phyloP scores from a whole-genome alignment of 495 filamentous ascomycete species.

The Xylaria palmicola region DNA sequence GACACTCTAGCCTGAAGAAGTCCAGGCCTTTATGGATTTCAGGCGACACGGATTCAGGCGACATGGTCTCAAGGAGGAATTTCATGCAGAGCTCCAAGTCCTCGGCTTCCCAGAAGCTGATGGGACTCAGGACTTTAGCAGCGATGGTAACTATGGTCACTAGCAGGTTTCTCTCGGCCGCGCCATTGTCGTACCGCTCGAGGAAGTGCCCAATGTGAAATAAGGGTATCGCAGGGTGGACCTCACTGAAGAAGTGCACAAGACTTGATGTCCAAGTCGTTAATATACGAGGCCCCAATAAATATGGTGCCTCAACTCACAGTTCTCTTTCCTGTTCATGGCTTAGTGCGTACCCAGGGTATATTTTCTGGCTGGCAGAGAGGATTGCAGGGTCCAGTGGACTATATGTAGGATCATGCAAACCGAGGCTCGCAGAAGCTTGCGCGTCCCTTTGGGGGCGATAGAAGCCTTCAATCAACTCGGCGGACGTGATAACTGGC shows the following conservation, averaged over 20 bases:
- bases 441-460: neutral
- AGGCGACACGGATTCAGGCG: neutral
- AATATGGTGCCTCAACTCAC: slow-evolving; percentile 9
- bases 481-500: neutral
- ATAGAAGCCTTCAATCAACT: neutral
- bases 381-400: neutral
- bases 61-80: slow-evolving; percentile 17
- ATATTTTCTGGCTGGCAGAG: neutral
- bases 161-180: slow-evolving; percentile 21
- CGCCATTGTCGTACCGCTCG: slow-evolving; percentile 18
- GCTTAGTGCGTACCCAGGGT: slow-evolving; percentile 20
- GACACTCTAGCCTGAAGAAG: slow-evolving; percentile 33
- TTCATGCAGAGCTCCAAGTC: slow-evolving; percentile 22
- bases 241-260: slow-evolving; percentile 24
- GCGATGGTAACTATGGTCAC: slow-evolving; percentile 26
- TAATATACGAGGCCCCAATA: neutral
- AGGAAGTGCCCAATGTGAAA: slow-evolving; percentile 29
- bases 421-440: neutral
- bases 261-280: neutral
- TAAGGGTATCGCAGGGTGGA: slow-evolving; percentile 31
- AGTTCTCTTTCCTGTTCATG: slow-evolving; percentile 17
- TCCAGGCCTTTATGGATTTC: slow-evolving; percentile 20
- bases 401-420: neutral
- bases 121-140: slow-evolving; percentile 25
- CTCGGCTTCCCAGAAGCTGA: slow-evolving; percentile 20